phyloP scores from a whole-genome alignment of 2,329 filamentous ascomycete genomes.

The Corynespora cassiicola region DNA sequence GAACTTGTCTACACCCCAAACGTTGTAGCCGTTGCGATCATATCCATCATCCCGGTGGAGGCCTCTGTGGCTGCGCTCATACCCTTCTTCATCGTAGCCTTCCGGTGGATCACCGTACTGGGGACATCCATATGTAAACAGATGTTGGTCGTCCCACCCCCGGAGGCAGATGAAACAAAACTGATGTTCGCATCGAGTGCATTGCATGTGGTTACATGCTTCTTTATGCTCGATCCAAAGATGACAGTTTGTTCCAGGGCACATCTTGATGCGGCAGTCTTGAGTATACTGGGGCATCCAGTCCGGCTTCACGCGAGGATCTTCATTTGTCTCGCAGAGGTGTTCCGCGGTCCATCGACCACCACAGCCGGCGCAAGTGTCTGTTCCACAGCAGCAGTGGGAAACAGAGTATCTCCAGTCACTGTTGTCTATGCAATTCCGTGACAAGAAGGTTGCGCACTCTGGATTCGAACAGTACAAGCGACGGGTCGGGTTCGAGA shows the following conservation, averaged over 20 bases:
- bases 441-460: conserved; percentile 4
- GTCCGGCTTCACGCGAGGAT: neutral
- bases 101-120: conserved; percentile 6
- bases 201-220: conserved; percentile 22
- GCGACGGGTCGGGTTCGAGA: conserved; percentile 2
- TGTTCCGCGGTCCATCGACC: conserved; percentile 7
- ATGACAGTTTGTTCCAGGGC: conserved; percentile 14
- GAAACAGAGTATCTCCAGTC: neutral
- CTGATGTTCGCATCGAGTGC: conserved; percentile 7
- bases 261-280: conserved; percentile 18
- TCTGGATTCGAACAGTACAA: conserved; percentile 4
- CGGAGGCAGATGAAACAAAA: conserved; percentile 23
- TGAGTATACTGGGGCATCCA: conserved; percentile 16
- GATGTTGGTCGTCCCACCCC: conserved; percentile 5
- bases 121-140: conserved; percentile 5
- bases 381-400: conserved; percentile 4
- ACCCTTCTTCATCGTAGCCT: conserved; percentile 17
- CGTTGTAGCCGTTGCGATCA: conserved; percentile 7
- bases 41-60: conserved; percentile 13
- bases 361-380: conserved; percentile 12
- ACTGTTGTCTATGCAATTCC: neutral
- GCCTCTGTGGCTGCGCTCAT: conserved; percentile 5
- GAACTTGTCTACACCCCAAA: too few relatives aligned
- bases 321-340: conserved; percentile 1
- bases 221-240: conserved; percentile 18